Base-by-base conservation (phyloP, 148 eudicot species). In the Cornus florida region DNA sequence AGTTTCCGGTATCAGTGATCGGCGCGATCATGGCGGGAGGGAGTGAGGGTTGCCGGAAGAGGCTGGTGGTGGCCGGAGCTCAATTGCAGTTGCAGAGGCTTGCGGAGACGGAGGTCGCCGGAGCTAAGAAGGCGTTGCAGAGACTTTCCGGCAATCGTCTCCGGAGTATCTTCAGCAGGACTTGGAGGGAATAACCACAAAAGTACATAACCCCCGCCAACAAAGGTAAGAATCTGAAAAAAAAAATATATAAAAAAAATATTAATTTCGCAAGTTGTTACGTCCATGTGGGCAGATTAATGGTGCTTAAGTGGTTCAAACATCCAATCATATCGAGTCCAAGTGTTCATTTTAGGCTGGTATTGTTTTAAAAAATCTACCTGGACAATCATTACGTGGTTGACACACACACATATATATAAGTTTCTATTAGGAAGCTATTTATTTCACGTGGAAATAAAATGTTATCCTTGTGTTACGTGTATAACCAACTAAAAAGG, bases 101-200 rank as follows among this genome's bases (percentile, higher is more conserved):
- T 80, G 79, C 81, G 66, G 94, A 88, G 79, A 80, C 88, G 87
- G 92, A 89, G n/a, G 88, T 91, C n/a, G 73, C 80, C 64, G 94
- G 94, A 71, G 92, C 92, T 14, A 91, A 85, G 82, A 91, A 88
- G 87, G 92, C 89, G 50, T 64, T 84, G 86, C 90, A 82, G 80
- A 88, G 86, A 80, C 83, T 91, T 50, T 79, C 91, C 46, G 89
- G 88, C n/a, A 91, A 82, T 74, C 73, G 94, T 84, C 78, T 91
- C 10, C 85, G 82, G 83, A 88, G 69, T 35, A 81, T 91, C 35
- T 89, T 91, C 74, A 75, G 81, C 39, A 75, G 90, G 86, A 79
- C 88, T 32, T 91, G 92, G 91, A 89, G 87, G 90, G 91, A 91
- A 75, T 88, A 82, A 78, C 70, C 76, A 59, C 75, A 23, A 82